Conservation (phyloP, 768 basidiomycete genomes). For the Lactarius tabidus region DNA sequence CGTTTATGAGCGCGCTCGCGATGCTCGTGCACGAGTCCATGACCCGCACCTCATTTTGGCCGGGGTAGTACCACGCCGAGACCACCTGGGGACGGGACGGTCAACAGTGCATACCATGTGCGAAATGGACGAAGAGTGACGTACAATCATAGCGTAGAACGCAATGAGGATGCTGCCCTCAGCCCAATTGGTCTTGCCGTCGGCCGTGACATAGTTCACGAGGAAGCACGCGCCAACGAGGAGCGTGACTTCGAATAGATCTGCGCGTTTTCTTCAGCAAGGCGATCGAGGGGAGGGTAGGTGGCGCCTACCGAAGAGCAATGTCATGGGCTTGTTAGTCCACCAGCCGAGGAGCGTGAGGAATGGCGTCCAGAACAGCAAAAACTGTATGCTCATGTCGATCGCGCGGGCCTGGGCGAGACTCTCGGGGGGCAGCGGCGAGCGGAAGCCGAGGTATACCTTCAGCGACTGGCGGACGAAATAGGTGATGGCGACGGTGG, state of each 20-base stretch:
- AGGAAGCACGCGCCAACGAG: slow-evolving; percentile 67
- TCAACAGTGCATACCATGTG: not conserved
- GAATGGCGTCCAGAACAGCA: slow-evolving; percentile 76
- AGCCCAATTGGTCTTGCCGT: slow-evolving; percentile 78
- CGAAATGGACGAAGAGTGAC: slow-evolving; percentile 24
- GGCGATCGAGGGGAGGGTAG: not conserved
- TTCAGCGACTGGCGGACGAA: slow-evolving; percentile 46
- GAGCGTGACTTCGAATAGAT: slow-evolving; percentile 63
- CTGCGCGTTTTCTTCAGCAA: slow-evolving; percentile 33
- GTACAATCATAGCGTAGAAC: slow-evolving; percentile 65
- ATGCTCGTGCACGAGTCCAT: slow-evolving; percentile 44
- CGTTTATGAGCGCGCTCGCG: slow-evolving; percentile 32
- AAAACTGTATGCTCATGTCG: slow-evolving; percentile 75
- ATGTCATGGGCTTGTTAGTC: slow-evolving; percentile 51
- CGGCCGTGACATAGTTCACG: slow-evolving; percentile 77
- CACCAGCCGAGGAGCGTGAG: slow-evolving; percentile 68
- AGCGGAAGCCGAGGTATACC: slow-evolving; percentile 35
- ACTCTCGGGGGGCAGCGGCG: slow-evolving; percentile 44
- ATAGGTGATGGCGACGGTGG: slow-evolving; percentile 53
- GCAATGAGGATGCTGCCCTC: slow-evolving; percentile 64
- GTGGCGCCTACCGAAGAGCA: slow-evolving; percentile 61
- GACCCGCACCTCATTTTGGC: slow-evolving; percentile 46
- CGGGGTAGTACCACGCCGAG: slow-evolving; percentile 65
- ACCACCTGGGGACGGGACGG: slow-evolving; percentile 40
- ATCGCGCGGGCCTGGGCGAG: slow-evolving; percentile 70